Base-by-base conservation (phyloP, 495 filamentous ascomycete genomes). In the Xylaria cubensis region DNA sequence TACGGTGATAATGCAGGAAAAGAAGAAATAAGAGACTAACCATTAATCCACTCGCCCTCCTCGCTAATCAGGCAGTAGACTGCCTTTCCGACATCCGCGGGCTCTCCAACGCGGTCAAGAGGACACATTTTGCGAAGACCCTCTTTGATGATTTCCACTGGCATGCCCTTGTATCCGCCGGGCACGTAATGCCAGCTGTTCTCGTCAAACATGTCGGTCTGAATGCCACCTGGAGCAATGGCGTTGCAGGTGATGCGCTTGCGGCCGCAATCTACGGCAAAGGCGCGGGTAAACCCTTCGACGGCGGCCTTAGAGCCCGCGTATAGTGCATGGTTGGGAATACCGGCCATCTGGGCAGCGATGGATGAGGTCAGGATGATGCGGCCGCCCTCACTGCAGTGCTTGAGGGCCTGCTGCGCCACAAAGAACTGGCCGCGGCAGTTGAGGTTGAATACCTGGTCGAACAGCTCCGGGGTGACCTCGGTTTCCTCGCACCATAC, bases 391-490 rank as follows among this genome's bases (percentile, higher is more conserved):
- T 88, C 83, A 72, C 82, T 81, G 77, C 90, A 83, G 79, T 91
- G 83, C 81, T 87, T 87, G 79, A 89, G 90, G 8, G 87, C 91
- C 81, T 91, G 86, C 78, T 90, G 88, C 66, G 89, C 90, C 59
- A 93, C 90, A 83, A 95, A 94, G 87, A 94, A 95, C 81, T 95
- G 93, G 2, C 88, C 93, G 1, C 92, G 88, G 5, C 88, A 88
- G 83, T 97, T 97, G 70, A 95, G 80, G 80, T 88, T 88, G 84
- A 95, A 93, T 67, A 95, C 90, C 51, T 87, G 84, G 81, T 95
- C 92, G 84, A 91, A 95, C 74, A 92, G 89, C 74, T 90, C 90
- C 63, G 89, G 85, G 1, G 92, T 94, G 46, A 94, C 89, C 71
- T 95, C 91, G 66, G 89, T 87, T 73, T 91, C 81, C 80, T 86